Base-by-base conservation (phyloP, 2,329 filamentous ascomycete genomes). In the Aspergillus puulaauensis region DNA sequence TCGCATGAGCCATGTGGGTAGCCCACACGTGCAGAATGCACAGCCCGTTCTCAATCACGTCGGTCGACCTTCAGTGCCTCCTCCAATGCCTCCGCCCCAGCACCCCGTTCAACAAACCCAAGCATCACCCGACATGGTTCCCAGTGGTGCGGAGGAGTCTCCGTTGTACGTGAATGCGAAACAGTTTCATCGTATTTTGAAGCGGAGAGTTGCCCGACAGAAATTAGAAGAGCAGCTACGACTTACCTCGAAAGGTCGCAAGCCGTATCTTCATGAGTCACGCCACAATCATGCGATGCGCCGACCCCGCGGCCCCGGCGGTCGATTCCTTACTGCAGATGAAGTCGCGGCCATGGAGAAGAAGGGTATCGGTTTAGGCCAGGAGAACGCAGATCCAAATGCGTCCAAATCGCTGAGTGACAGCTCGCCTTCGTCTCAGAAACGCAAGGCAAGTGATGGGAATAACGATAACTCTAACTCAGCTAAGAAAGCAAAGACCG, bases 231-330 rank as follows among this genome's bases (percentile, higher is more conserved):
- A 99, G 74, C 90, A 93, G 54, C 78, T 99, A 44, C 86, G 95
- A 43, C 79, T 98, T 57, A 98, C 95, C 0, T 96, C 90, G 9
- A 99, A 99, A 77, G 93, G 93, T 24, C 87, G 95, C 37, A 98
- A 97, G 77, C 95, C 95, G 3, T 99, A 99, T 70, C 83, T 99
- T 33, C 95, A 99, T 77, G 95, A 99, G 73, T 98, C 93, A 24
- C 85, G 95, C 70, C 95, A 99, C 75, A 98, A 98, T 71, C 95
- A 99, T 75, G 95, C 95, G 9, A 99, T 99, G 95, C 87, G 95
- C 57, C 83, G 95, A 68, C 95, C 95, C 27, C 86, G 95, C 72
- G 95, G 95, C 15, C 95, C 95, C 0, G 95, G 95, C 53, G 95
- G 95, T 21, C 88, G 95, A 23, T 99, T 99, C 82, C 79, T 99